Evolutionary conservation across 2,329 filamentous ascomycete genomes (phyloP).

Genomic region (Epichloe aotearoae): DNA sequence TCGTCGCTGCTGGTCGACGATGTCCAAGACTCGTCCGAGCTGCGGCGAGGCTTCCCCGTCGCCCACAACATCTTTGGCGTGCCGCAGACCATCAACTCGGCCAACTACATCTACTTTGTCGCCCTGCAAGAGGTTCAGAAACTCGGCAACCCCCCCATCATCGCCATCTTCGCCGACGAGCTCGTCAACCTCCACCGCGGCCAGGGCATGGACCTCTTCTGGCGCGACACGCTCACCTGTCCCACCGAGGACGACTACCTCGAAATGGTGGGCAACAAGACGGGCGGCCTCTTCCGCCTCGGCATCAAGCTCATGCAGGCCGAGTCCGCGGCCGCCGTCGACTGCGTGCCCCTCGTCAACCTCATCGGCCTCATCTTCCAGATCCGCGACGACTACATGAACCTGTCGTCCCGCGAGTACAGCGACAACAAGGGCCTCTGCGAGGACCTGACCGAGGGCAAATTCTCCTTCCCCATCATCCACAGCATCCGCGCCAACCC

Average conservation of each 20-base stretch:
- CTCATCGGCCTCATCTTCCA: conserved; percentile 78
- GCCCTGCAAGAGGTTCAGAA: conserved; percentile 63
- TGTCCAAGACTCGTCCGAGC: conserved; percentile 67
- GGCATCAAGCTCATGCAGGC: conserved; percentile 83
- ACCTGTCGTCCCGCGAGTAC: conserved; percentile 64
- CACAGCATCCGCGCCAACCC: conserved; percentile 76
- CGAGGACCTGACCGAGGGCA: conserved; percentile 92
- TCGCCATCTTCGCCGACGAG: conserved; percentile 68
- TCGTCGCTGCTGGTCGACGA: conserved; percentile 76
- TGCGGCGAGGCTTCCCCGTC: conserved; percentile 68
- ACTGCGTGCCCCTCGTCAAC: conserved; percentile 77
- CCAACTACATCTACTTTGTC: conserved; percentile 79
- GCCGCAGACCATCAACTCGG: conserved; percentile 79
- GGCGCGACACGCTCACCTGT: conserved; percentile 73
- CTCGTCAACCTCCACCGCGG: conserved; percentile 73
- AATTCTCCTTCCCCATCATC: conserved; percentile 93
- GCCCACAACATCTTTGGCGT: conserved; percentile 76
- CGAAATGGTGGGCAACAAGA: conserved; percentile 91
- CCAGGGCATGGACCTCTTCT: conserved; percentile 85
- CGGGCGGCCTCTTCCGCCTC: conserved; percentile 71
- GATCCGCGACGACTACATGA: conserved; percentile 88
- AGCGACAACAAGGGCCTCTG: conserved; percentile 83
- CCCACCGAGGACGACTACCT: conserved; percentile 81
- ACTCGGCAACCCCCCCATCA: conserved; percentile 52
- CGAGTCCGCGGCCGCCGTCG: conserved; percentile 42